phyloP scores from a whole-genome alignment of 306 rosid genomes.

The Casuarina equisetifolia region DNA sequence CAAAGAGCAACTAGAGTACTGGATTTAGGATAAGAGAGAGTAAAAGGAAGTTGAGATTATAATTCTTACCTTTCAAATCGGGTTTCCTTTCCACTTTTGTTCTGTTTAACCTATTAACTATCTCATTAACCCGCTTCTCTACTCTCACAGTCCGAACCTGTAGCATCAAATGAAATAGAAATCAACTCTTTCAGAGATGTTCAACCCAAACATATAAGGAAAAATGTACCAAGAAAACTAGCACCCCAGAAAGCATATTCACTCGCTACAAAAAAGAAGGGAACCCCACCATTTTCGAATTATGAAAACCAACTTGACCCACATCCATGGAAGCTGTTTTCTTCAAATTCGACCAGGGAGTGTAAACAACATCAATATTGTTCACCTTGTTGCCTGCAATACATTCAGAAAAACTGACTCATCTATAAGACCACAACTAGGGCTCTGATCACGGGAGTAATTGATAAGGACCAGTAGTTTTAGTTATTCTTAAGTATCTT shows the following conservation, averaged over 20 bases:
- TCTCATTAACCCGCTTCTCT: constrained; percentile 90
- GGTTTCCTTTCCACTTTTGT: constrained; percentile 91
- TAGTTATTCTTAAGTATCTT: background rate
- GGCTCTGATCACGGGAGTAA: background rate
- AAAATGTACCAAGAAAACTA: background rate
- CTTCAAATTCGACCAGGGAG: constrained; percentile 98
- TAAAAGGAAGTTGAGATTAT: constrained; percentile 18
- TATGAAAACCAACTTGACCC: constrained; percentile 97
- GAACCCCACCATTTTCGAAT: constrained; percentile 66
- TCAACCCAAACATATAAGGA: constrained; percentile 12
- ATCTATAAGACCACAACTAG: constrained; percentile 14
- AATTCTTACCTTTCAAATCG: constrained; percentile 80
- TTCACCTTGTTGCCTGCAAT: constrained; percentile 89
- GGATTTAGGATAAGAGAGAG: background rate
- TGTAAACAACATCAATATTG: constrained; percentile 90
- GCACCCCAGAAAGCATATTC: constrained; percentile 8
- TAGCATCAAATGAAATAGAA: constrained; percentile 26
- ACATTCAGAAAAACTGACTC: constrained; percentile 9
- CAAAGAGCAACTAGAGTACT: background rate
- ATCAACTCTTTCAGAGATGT: constrained; percentile 17
- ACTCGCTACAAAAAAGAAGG: constrained; percentile 10
- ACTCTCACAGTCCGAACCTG: constrained; percentile 90
- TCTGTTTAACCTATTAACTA: constrained; percentile 82
- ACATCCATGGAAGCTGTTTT: constrained; percentile 96
- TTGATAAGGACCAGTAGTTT: background rate